Base-by-base conservation (phyloP, 148 eudicot species). In the Hydrangea macrophylla region DNA sequence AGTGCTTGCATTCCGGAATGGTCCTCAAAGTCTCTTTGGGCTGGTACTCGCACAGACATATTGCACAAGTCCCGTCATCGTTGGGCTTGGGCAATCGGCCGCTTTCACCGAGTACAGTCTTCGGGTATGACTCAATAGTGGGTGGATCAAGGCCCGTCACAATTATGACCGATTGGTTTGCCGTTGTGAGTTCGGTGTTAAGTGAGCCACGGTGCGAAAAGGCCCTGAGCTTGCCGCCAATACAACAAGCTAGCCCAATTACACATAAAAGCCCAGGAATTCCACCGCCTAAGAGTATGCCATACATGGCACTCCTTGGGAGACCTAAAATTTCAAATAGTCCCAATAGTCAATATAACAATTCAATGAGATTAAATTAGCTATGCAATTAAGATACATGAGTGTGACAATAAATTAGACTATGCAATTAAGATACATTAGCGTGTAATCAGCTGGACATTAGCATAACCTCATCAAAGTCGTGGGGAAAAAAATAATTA, bases 1-100 rank as follows among this genome's bases (percentile, higher is more conserved):
- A 85, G 74, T 90, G 96, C 3, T 85, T 78, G 31, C 94, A 88
- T 8, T 79, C 90, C 0, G 94, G 94, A 9, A 86, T 75, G 11
- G 79, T 73, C 75, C 85, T 80, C 64, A 88, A 57, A 0, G 79
- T 78, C 44, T 88, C 90, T 42, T 80, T 78, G 7, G 90, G 75
- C 35, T 78, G 64, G 70, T 88, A 86, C n/a, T 88, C 95, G 0
- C 76, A 72, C 66, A 88, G 61, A 59, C 94, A 88, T 55, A 88
- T 86, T 24, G 95, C 64, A 35, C 90, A 88, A 7, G 70, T 79
- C 1, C 55, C 55, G 7, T 83, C 82, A 71, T 48, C 23, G 15
- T 70, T 71, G 9, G 74, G 71, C 31, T 58, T 73, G 2, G 90
- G 90, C 7, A 89, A 78, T 26, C 91, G 67, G 36, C 81, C 65